These are phyloP conservation scores for Artomyces pyxidatus DNA, from an alignment of 768 basidiomycete species.

Conservation along the genomic window DNA sequence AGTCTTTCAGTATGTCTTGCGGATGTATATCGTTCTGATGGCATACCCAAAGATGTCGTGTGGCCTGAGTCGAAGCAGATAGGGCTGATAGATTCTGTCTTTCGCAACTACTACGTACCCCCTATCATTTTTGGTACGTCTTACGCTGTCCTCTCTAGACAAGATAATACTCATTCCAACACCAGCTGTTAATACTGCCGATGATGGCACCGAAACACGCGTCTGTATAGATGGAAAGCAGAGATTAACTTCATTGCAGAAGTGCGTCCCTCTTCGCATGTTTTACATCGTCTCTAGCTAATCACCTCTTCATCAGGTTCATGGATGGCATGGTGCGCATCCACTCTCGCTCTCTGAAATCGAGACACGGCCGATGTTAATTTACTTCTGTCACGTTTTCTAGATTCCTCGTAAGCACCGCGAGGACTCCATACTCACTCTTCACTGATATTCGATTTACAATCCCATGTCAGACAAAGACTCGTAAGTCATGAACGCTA, in stretches of 20 bases:
- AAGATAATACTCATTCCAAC: background rate
- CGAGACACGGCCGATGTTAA: too few species aligned
- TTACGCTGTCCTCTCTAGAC: background rate
- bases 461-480: slow-evolving; percentile 30
- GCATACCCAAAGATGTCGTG: slow-evolving; percentile 49
- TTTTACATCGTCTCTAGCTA: background rate
- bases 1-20: background rate
- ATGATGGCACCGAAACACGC: slow-evolving; percentile 59
- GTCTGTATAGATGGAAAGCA: slow-evolving; percentile 81
- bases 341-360: too few species aligned
- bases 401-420: slow-evolving; percentile 58
- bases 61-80: slow-evolving; percentile 75
- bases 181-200: slow-evolving; percentile 38
- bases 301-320: slow-evolving; percentile 26
- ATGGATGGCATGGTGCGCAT: slow-evolving; percentile 64
- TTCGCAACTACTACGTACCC: slow-evolving; percentile 75
- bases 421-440: too few species aligned
- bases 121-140: slow-evolving; percentile 67
- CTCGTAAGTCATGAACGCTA: slow-evolving; percentile 28
- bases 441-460: background rate
- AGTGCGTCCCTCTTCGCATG: slow-evolving; percentile 30
- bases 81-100: slow-evolving; percentile 67
- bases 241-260: slow-evolving; percentile 63
- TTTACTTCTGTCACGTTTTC: slow-evolving; percentile 6
- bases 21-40: too few species aligned